These are phyloP conservation scores for Suillus subalutaceus DNA, from an alignment of 768 basidiomycete species.

Conservation along the genomic window DNA sequence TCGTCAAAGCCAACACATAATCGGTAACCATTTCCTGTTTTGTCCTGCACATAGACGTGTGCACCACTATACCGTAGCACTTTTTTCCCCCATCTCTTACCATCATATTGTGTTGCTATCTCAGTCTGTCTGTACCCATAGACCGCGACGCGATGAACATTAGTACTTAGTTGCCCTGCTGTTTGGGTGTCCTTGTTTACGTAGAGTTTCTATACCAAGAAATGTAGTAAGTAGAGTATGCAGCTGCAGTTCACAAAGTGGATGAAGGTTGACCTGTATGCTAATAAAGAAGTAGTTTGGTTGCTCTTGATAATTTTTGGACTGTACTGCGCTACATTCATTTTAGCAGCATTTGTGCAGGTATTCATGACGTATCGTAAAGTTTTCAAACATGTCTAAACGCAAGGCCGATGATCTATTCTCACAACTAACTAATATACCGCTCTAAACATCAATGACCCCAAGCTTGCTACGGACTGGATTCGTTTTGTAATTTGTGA, in stretches of 20 bases:
- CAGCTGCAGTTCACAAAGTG: constrained; percentile 2
- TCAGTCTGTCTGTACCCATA: constrained; percentile 9
- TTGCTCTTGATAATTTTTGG: neutral
- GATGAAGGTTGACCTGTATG: constrained; percentile 5
- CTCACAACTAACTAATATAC: neutral
- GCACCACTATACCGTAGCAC: constrained; percentile 7
- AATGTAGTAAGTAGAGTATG: constrained; percentile 8
- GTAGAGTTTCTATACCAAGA: constrained; percentile 29
- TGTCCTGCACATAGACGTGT: constrained; percentile 7
- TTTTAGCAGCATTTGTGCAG: neutral
- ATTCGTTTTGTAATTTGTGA: neutral
- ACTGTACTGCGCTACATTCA: neutral
- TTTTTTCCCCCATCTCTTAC: constrained; percentile 3
- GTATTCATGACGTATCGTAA: no score
- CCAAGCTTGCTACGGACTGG: neutral
- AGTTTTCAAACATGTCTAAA: no score
- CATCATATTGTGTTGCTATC: constrained; percentile 13
- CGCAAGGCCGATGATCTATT: no score
- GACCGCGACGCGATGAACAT: constrained; percentile 13
- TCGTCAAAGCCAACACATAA: constrained; percentile 18
- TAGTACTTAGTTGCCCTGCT: constrained; percentile 7
- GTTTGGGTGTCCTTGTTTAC: neutral
- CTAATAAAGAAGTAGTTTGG: constrained; percentile 7
- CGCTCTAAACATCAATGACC: neutral
- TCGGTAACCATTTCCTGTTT: constrained; percentile 2